Evolutionary conservation across 2,329 filamentous ascomycete species (phyloP).

Genomic region (Thielaviopsis populi): DNA sequence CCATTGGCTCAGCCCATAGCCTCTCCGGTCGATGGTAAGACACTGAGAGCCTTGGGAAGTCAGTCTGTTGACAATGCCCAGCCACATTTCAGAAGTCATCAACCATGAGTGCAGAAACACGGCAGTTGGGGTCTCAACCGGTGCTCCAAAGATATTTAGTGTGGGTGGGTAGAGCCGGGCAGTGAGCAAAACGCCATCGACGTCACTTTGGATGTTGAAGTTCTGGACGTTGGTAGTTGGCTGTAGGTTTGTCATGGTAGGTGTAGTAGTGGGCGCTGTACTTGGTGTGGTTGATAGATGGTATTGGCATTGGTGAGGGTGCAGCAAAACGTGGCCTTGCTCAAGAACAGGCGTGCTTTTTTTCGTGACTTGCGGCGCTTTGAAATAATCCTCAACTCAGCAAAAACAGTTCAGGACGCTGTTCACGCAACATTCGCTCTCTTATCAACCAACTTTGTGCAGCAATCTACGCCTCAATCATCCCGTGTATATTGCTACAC

Average conservation of each 20-base stretch:
- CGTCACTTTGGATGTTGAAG: background rate
- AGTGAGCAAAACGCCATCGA: background rate
- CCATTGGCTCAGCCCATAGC: conserved; percentile 5
- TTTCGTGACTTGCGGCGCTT: no score
- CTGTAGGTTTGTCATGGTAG: background rate
- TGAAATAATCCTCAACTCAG: no score
- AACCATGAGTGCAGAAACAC: conserved; percentile 11
- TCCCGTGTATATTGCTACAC: no score
- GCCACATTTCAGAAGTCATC: conserved; percentile 7
- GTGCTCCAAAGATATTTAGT: background rate
- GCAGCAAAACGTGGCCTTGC: no score
- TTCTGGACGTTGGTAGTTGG: background rate
- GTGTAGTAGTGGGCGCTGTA: background rate
- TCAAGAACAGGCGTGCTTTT: no score
- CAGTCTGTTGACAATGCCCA: background rate
- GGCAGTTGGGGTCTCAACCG: background rate
- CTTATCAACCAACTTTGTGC: no score
- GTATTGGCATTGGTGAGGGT: no score
- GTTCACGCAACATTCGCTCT: no score
- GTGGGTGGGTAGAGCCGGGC: background rate
- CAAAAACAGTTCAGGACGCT: no score
- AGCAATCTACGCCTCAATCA: no score
- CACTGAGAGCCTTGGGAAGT: background rate
- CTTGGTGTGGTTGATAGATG: background rate
- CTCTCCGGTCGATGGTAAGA: conserved; percentile 5